Percentiles rank a stretch among this genome's conserved stretches.
Conservation (phyloP, 345 rosid species). For the Isatis tinctoria region DNA sequence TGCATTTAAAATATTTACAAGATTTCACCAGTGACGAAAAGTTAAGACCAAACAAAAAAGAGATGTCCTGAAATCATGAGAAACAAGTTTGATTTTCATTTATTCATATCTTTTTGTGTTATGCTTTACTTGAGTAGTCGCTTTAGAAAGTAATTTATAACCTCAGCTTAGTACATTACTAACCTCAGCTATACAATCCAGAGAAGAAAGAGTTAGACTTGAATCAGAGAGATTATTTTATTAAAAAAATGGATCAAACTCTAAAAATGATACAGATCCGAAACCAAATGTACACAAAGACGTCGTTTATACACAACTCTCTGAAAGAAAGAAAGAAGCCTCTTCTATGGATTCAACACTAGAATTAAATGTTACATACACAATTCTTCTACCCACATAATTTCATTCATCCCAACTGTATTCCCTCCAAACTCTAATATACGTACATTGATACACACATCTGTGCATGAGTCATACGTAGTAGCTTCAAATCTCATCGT, state of each 20-base stretch:
- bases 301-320: conserved; percentile 20
- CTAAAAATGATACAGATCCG: conserved; percentile 4
- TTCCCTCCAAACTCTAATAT: conserved; percentile 1
- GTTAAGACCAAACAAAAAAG: background rate
- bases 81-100: background rate
- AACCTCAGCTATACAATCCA: background rate
- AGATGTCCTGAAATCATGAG: background rate
- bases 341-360: conserved; percentile 23
- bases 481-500: background rate
- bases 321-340: conserved; percentile 3
- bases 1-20: background rate
- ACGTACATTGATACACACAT: background rate
- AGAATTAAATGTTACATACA: conserved; percentile 11
- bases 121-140: background rate
- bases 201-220: background rate
- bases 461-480: background rate
- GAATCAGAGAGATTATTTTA: conserved; percentile 1
- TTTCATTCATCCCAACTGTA: background rate
- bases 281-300: conserved; percentile 15
- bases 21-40: background rate
- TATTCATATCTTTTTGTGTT: background rate
- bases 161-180: too few species aligned
- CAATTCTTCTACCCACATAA: conserved; percentile 4
- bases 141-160: too few species aligned
- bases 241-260: background rate